phyloP scores from a whole-genome alignment of 805 yeast genomes.

The Suhomyces sp. region DNA sequence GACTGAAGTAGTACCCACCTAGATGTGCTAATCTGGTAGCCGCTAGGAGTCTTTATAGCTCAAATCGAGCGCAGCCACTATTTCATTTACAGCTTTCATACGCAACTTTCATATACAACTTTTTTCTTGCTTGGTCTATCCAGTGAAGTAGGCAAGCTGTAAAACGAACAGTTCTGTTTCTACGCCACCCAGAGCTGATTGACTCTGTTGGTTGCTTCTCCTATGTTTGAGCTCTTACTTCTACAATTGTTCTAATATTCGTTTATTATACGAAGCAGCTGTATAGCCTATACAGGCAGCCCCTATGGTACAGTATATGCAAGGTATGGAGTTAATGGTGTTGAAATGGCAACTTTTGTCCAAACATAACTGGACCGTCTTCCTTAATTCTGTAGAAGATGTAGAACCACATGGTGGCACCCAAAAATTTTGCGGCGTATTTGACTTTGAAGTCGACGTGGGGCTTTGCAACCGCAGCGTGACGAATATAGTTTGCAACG shows the following conservation, averaged over 20 bases:
- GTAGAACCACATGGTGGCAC: constrained; percentile 91
- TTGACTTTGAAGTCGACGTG: constrained; percentile 58
- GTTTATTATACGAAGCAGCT: neutral
- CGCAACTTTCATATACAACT: too few species aligned
- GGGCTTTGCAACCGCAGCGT: constrained; percentile 65
- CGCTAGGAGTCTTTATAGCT: too few species aligned
- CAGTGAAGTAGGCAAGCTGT: too few species aligned
- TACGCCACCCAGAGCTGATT: too few species aligned
- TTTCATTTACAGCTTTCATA: too few species aligned
- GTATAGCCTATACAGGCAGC: neutral
- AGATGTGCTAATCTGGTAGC: too few species aligned
- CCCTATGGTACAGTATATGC: neutral
- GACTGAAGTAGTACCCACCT: too few species aligned
- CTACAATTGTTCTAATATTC: neutral
- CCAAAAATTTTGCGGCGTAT: constrained; percentile 62
- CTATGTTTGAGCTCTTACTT: neutral
- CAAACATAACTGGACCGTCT: constrained; percentile 63
- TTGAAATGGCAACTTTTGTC: constrained; percentile 38
- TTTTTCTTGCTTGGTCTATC: too few species aligned
- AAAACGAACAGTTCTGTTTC: too few species aligned
- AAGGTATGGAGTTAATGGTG: constrained; percentile 22
- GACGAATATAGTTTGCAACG: constrained; percentile 43
- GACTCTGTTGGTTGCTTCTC: too few species aligned
- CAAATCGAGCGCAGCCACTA: too few species aligned
- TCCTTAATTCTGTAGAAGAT: constrained; percentile 75